phyloP scores from a whole-genome alignment of 495 filamentous ascomycete genomes.

The Trichoderma gamsii region DNA sequence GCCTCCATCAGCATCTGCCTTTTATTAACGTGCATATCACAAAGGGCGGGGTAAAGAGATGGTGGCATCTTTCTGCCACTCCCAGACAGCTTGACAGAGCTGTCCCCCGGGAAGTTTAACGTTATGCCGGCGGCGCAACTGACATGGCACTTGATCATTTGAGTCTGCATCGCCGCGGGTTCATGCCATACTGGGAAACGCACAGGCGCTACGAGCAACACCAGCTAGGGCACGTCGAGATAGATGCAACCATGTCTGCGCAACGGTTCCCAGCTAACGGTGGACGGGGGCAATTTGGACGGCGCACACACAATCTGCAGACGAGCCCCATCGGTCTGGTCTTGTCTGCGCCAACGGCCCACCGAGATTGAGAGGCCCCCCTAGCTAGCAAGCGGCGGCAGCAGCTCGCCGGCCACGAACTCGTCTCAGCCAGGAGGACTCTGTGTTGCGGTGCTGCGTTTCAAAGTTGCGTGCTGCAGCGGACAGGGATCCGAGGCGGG shows the following conservation, averaged over 20 bases:
- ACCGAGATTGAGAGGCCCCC: background rate
- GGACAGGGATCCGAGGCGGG: background rate
- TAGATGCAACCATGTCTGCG: background rate
- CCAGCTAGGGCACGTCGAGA: conserved; percentile 6
- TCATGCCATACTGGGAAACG: background rate
- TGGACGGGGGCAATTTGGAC: background rate
- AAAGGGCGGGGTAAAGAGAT: background rate
- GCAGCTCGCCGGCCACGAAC: background rate
- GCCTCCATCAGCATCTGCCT: background rate
- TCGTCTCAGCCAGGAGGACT: background rate
- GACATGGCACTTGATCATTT: conserved; percentile 10
- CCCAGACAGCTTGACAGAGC: background rate
- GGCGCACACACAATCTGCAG: background rate
- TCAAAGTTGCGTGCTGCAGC: conserved; percentile 10
- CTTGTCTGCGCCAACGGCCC: background rate
- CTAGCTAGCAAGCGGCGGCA: background rate
- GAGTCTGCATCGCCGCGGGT: conserved; percentile 1
- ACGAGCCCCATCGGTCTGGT: background rate
- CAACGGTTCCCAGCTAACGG: background rate
- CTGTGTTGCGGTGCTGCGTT: background rate
- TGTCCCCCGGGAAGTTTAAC: background rate
- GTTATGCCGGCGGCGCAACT: background rate
- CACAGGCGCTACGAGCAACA: background rate
- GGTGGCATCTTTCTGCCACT: background rate
- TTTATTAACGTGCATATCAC: conserved; percentile 5